Evolutionary conservation across 1,139 yeast genomes (phyloP), one percentile per base, ranked within the genome.

Genomic region (Zygosaccharomyces pseudobailii): DNA sequence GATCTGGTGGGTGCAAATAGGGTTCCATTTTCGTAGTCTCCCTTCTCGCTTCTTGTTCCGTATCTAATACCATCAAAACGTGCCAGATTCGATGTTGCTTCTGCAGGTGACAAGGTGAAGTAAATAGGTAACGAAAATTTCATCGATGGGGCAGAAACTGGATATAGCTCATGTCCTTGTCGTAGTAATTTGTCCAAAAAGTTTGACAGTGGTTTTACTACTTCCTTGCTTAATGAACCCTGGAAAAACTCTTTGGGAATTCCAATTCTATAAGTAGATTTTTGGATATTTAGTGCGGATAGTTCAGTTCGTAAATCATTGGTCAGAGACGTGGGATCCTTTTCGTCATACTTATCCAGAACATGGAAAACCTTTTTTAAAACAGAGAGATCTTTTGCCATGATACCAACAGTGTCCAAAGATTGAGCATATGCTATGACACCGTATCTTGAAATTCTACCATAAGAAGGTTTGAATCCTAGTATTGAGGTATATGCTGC

Each of bases 391-490:
- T 76, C 71, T 17, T 72, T 72, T 0, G 89, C 71, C 36, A 90
- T 48, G 0, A 94, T 77, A 0, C 99, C 99, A 7, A 94, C 97
- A 0, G 97, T 89, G 63, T 94, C 99, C 45, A 94, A 72, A 27
- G 94, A 84, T 64, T 94, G 97, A 0, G 97, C 97, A 68, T 89
- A 92, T 0, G 97, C 82, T 3, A 90, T 72, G 9, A 92, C 87
- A 1, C 98, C 99, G 82, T 89, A 83, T 46, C 99, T 71, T 0
- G 97, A 89, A 3, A 94, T 70, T 31, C 96, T 72, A 0, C 98
- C 98, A 64, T 92, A 92, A 0, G 94, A 75, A 0, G 98, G 98
- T 63, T 92, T 92, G 70, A 87, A 89, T 0, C 98, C 98, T 38
- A 79, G 70, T 0, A 85, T 75, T 0, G 88, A 87, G 57, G 95